A percentile compares a stretch with the other conserved stretches of the same genome.
Conservation (phyloP, 176 grass and related monocot genomes). For the Tuctoria greenei region DNA sequence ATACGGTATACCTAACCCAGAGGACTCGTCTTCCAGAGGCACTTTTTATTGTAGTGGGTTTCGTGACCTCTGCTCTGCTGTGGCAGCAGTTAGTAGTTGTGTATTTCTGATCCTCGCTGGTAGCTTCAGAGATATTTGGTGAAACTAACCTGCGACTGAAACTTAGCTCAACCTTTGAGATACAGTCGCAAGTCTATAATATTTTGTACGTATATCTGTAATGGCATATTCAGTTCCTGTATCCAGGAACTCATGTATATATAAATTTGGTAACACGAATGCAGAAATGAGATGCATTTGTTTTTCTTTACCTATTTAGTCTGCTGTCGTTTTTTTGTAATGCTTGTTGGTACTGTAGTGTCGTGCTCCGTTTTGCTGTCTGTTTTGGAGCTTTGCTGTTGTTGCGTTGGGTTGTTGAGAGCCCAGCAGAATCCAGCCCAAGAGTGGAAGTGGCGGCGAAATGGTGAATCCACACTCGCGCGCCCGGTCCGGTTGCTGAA, state of each 20-base stretch:
- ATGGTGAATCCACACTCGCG: background rate
- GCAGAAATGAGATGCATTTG: no score
- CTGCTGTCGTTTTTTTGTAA: background rate
- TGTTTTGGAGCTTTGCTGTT: background rate
- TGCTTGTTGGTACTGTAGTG: background rate
- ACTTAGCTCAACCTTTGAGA: background rate
- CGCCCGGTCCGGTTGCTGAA: background rate
- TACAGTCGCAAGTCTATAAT: background rate
- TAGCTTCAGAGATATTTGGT: background rate
- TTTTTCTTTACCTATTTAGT: background rate
- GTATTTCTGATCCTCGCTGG: background rate
- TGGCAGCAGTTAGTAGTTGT: background rate
- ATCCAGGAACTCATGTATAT: background rate
- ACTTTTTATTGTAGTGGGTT: constrained; percentile 16
- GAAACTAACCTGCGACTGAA: background rate
- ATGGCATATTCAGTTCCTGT: background rate
- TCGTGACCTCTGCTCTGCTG: background rate
- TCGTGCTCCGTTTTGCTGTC: background rate
- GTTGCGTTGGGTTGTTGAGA: background rate
- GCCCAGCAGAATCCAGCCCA: background rate
- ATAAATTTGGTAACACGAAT: no score
- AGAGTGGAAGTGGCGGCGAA: background rate
- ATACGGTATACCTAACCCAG: background rate
- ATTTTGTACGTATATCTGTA: background rate
- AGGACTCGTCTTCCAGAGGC: background rate